Base-by-base conservation (phyloP, 129 eudicot genomes). In the Glebionis coronaria region DNA sequence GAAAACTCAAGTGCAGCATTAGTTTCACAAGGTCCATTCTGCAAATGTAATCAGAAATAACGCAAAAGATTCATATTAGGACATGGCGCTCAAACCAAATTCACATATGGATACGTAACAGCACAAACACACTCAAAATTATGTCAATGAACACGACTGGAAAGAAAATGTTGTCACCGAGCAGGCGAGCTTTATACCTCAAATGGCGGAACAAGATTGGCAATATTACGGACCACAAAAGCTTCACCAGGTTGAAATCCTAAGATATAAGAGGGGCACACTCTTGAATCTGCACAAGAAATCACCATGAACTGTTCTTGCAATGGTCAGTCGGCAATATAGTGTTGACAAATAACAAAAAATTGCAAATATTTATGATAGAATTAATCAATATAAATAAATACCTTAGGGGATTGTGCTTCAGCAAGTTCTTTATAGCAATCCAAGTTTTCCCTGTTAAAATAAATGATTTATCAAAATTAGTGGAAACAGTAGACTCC, bases 241-340 rank as follows among this genome's bases (percentile, higher is more conserved):
- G 99, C 99, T 59, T 94, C 99, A 46, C 99, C 99, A 25, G 99
- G 97, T 76, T 94, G 81, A 77, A 94, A 87, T 13, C 99, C 98
- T 16, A 88, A 57, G 45, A 93, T 84, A 71, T 77, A 82, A 9
- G 96, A 88, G 29, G 98, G 96, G 63, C 98, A 93, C 67, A 93
- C 96, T 74, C 98, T 81, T 8, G 98, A 92, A 79, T 93, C 98
- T 79, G 90, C 97, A 72, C 99, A 94, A 79, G 99, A 85, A 76
- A 94, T 84, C 81, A 94, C 93, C 82, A 87, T 64, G 69, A 94
- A 94, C 99, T 94, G 90, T 76, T 75, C 81, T 66, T 28, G 58
- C 73, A 70, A 64, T 68, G 12, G 78, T 84, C 68, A 77, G 90
- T 73, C 68, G 47, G 65, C 64, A 65, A 49, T 62, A 58, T 10